Base-by-base conservation (phyloP, 2,329 filamentous ascomycete genomes). In the Colletotrichum cordylinicola region DNA sequence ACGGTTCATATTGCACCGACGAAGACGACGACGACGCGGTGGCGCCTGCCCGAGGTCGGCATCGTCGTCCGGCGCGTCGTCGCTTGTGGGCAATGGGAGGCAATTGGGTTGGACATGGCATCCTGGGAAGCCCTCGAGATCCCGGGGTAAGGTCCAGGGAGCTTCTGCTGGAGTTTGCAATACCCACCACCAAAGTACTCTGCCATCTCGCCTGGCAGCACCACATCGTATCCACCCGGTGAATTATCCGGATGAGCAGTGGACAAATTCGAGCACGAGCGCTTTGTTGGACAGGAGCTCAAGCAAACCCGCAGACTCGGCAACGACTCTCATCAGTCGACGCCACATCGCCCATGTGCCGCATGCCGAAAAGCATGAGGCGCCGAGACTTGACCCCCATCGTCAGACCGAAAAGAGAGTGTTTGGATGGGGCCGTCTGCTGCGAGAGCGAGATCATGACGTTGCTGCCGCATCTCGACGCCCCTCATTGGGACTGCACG, bases 321-420 rank as follows among this genome's bases (percentile, higher is more conserved):
- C 43, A 62, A 33, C 62, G n/a, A 8, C 31, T 33, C 58, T 64
- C 64, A 21, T 67, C 62, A 48, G 56, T 56, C 33, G 58, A 71
- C 67, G 71, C 74, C 71, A 75, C 66, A 75, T 75, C 60, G 66
- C 48, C 52, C 31, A 62, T 70, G 66, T 76, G 66, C 66, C 66
- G 72, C 60, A 33, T 62, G n/a, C 72, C 61, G 74, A 68, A 52
- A 33, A 60, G 65, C 58, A 55, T 55, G 58, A 76, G 65, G 43
- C 64, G 65, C 70, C 70, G 70, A 76, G 70, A 69, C 74, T 58
- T 24, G 18, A 8, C 56, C 29, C 58, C 58, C 48, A 52, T 60
- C 64, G 73, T 65, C 33, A 52, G 66, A 58, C 48, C 56, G 35
- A 55, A 60, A 52, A 58, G 37, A 62, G 48, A 65, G 48, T 16